Percentiles rank a stretch among this genome's conserved stretches.
These are phyloP conservation scores for Iris pallida DNA, from an alignment of 116 monocot species.

Conservation along the genomic window DNA sequence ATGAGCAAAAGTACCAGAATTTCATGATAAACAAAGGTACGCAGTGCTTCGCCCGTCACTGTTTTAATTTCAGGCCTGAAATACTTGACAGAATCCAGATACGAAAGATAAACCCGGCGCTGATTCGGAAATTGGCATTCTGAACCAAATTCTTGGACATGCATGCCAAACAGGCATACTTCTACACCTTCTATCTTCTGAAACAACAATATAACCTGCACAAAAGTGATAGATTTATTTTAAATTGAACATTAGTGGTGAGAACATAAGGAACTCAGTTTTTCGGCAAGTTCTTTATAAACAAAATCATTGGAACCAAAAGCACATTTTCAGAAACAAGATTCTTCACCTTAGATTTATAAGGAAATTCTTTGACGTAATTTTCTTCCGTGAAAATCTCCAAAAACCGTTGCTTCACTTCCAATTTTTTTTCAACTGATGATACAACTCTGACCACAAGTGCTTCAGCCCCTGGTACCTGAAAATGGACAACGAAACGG, in stretches of 20 bases:
- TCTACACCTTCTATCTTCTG: conserved; percentile 25
- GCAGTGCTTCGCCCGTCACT: conserved; percentile 5
- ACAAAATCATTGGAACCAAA: background rate
- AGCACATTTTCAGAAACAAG: background rate
- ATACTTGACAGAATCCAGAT: conserved; percentile 4
- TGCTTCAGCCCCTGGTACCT: conserved; percentile 37
- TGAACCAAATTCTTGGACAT: conserved; percentile 34
- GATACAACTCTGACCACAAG: conserved; percentile 41
- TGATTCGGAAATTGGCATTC: conserved; percentile 7
- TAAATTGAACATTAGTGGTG: too few relatives aligned
- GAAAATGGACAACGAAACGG: background rate
- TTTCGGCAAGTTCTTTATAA: background rate
- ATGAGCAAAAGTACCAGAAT: background rate
- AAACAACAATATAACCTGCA: conserved; percentile 26
- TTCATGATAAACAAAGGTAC: conserved; percentile 14
- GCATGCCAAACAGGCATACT: conserved; percentile 31
- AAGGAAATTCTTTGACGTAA: conserved; percentile 32
- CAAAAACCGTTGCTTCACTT: conserved; percentile 26
- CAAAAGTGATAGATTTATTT: background rate
- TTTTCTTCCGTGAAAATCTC: conserved; percentile 28
- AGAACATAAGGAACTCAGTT: too few relatives aligned
- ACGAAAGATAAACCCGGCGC: background rate
- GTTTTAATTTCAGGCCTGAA: conserved; percentile 4
- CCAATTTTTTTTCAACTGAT: conserved; percentile 25
- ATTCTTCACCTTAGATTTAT: conserved; percentile 34